Conservation (phyloP, 768 basidiomycete genomes). For the Boletus patriciae region DNA sequence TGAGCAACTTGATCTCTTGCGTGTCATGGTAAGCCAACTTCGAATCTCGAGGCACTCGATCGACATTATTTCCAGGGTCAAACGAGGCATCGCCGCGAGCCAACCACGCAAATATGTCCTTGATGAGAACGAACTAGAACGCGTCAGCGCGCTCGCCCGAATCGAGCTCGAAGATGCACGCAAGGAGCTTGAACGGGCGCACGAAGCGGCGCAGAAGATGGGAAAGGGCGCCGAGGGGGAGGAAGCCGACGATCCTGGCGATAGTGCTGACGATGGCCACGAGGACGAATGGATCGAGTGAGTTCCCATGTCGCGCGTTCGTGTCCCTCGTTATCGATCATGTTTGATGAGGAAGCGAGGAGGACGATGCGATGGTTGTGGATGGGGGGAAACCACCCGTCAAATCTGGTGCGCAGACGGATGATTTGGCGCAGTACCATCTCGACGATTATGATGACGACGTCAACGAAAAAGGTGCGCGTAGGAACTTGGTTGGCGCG, state of each 20-base stretch:
- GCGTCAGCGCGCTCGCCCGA: constrained; percentile 83
- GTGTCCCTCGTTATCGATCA: constrained; percentile 12
- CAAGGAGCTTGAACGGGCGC: constrained; percentile 78
- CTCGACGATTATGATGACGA: constrained; percentile 93
- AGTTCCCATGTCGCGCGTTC: constrained; percentile 38
- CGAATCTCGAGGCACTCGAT: neutral
- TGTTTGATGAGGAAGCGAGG: constrained; percentile 39
- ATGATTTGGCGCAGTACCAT: constrained; percentile 85
- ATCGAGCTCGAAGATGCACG: constrained; percentile 91
- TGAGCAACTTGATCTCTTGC: constrained; percentile 76
- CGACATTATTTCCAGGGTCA: constrained; percentile 52
- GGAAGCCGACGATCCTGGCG: constrained; percentile 58
- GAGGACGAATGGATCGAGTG: constrained; percentile 85
- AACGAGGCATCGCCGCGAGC: constrained; percentile 69
- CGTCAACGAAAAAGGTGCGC: constrained; percentile 38
- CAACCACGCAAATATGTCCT: constrained; percentile 87
- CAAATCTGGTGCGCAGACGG: constrained; percentile 38
- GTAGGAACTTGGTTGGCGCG: neutral
- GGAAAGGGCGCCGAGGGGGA: constrained; percentile 63
- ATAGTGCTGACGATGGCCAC: constrained; percentile 41
- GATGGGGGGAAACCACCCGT: constrained; percentile 34
- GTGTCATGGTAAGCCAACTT: constrained; percentile 50
- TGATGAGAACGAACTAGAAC: constrained; percentile 85
- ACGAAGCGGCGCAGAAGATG: constrained; percentile 72
- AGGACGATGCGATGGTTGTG: constrained; percentile 63